Evolutionary conservation across 2,329 filamentous ascomycete genomes (phyloP).

Genomic region (Rhynchosporium agropyri): DNA sequence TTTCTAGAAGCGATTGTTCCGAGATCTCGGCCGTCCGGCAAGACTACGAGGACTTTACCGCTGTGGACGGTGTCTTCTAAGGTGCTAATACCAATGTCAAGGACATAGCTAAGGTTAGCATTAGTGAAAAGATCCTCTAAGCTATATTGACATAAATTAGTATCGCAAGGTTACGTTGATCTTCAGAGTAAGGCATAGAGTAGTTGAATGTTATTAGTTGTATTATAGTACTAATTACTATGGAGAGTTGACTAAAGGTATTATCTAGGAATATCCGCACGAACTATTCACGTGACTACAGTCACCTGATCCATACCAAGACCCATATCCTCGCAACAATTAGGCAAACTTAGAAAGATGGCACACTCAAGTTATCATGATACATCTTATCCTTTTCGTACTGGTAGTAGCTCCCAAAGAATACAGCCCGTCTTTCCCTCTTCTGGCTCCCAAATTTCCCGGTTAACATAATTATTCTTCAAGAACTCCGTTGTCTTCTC

Average conservation of each 20-base stretch:
- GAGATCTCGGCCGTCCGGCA: constrained; percentile 21
- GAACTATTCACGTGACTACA: too few relatives aligned
- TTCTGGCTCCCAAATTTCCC: constrained; percentile 41
- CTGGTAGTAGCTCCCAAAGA: constrained; percentile 22
- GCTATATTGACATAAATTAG: not conserved
- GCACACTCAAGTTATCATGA: constrained; percentile 15
- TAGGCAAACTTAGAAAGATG: constrained; percentile 19
- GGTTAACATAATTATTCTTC: constrained; percentile 38
- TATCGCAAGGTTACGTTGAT: too few relatives aligned
- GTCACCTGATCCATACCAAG: too few relatives aligned
- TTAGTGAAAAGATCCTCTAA: not conserved
- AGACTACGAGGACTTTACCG: constrained; percentile 27
- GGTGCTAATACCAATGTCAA: constrained; percentile 27
- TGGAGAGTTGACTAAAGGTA: too few relatives aligned
- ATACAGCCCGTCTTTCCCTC: constrained; percentile 36
- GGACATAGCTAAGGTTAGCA: constrained; percentile 22
- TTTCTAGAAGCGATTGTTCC: constrained; percentile 26
- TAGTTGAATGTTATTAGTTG: too few relatives aligned
- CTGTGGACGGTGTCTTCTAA: constrained; percentile 20
- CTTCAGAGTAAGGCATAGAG: too few relatives aligned
- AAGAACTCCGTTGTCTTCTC: constrained; percentile 42
- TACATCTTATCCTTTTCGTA: not conserved
- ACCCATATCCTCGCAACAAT: too few relatives aligned
- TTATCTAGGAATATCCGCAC: too few relatives aligned
- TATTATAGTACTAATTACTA: too few relatives aligned